Conservation (phyloP, 1,284 basidiomycete genomes). For the Coniophora puteana region DNA sequence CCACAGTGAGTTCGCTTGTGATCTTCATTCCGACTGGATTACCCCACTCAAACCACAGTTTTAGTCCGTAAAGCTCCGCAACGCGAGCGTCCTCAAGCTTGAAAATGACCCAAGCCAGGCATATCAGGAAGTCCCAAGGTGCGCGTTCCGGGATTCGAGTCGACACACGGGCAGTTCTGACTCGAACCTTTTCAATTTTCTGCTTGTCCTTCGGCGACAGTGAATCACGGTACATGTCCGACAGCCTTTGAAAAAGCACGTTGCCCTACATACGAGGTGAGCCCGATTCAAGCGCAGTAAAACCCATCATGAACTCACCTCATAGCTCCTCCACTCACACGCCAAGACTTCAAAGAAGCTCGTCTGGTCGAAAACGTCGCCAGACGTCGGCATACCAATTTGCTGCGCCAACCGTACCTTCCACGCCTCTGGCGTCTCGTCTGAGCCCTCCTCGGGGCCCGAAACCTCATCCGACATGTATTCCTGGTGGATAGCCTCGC, state of each 20-base stretch:
- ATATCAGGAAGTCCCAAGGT: neutral
- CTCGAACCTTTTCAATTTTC: neutral
- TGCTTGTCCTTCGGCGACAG: neutral
- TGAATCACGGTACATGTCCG: neutral
- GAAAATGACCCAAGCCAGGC: neutral
- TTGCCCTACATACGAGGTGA: neutral
- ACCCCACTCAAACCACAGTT: neutral
- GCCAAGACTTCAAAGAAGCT: neutral
- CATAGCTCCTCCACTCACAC: neutral
- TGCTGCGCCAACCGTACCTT: neutral
- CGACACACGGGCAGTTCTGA: neutral
- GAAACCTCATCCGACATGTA: slow-evolving; percentile 8
- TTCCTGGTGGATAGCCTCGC: neutral
- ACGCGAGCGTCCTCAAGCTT: neutral
- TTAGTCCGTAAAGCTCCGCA: no score
- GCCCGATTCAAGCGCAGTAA: no score
- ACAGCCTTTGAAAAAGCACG: neutral
- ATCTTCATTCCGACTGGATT: neutral
- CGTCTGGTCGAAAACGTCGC: neutral
- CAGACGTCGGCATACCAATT: neutral
- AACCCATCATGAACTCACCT: no score
- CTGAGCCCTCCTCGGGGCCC: slow-evolving; percentile 2
- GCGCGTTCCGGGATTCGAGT: neutral
- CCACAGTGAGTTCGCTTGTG: neutral
- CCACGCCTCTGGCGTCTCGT: neutral